Evolutionary conservation across 2,329 filamentous ascomycete genomes (phyloP).

Genomic region (Hypoxylon sp.): DNA sequence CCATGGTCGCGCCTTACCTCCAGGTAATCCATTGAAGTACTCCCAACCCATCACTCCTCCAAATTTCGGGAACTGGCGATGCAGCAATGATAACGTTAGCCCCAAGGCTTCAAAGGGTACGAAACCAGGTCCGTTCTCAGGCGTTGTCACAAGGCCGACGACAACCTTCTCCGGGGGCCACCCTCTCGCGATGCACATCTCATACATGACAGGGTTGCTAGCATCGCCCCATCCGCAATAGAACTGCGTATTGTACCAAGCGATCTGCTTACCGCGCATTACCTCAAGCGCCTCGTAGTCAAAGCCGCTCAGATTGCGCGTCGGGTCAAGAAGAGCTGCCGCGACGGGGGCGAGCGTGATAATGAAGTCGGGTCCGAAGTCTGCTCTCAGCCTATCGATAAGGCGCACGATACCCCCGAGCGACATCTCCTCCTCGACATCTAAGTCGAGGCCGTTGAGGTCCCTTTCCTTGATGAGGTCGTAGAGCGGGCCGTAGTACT

Average conservation of each 20-base stretch:
- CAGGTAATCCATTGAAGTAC: conserved; percentile 81
- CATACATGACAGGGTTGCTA: conserved; percentile 64
- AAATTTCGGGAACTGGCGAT: conserved; percentile 73
- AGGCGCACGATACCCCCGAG: conserved; percentile 73
- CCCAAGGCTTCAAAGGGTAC: conserved; percentile 72
- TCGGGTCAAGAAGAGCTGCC: conserved; percentile 74
- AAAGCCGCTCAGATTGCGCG: conserved; percentile 80
- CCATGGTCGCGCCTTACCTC: conserved; percentile 73
- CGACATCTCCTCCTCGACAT: conserved; percentile 81
- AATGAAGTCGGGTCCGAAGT: conserved; percentile 77
- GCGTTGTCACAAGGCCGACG: conserved; percentile 81
- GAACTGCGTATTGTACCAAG: conserved; percentile 88
- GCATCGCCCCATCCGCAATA: conserved; percentile 87
- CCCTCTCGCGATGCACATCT: conserved; percentile 65
- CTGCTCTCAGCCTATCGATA: conserved; percentile 74
- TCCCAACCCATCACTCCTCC: conserved; percentile 91
- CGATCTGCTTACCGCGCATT: conserved; percentile 73
- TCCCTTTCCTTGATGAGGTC: conserved; percentile 70
- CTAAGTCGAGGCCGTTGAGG: conserved; percentile 78
- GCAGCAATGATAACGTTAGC: conserved; percentile 69
- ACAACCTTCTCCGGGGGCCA: conserved; percentile 80
- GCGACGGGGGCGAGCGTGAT: conserved; percentile 85
- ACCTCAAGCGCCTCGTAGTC: conserved; percentile 79
- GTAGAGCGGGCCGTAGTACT: conserved; percentile 76
- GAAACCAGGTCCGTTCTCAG: conserved; percentile 76